Percentiles rank a stretch among this genome's conserved stretches.
Conservation (phyloP, 1,284 basidiomycete genomes). For the Cutaneotrichosporon arboriforme region DNA sequence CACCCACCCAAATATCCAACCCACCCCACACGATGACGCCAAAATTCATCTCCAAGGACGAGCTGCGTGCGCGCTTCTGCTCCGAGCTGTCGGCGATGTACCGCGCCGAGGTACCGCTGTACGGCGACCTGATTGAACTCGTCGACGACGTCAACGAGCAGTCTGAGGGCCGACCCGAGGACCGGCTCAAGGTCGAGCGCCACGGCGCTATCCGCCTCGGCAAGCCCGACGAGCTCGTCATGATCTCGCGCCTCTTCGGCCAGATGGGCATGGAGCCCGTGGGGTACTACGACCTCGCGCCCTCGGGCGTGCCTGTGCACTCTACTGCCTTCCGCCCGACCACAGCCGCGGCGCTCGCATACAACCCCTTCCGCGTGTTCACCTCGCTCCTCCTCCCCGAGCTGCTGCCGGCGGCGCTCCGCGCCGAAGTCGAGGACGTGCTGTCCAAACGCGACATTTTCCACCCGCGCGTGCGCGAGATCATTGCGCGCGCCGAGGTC, state of each 20-base stretch:
- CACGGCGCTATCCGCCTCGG: conserved; percentile 51
- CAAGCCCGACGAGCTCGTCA: conserved; percentile 41
- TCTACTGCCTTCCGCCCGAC: conserved; percentile 49
- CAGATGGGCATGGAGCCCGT: conserved; percentile 48
- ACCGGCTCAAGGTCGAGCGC: conserved; percentile 46
- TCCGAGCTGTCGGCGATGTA: conserved; percentile 46
- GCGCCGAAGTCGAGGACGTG: conserved; percentile 30
- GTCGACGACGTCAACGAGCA: conserved; percentile 44
- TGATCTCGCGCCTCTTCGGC: conserved; percentile 45
- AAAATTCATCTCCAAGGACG: conserved; percentile 22
- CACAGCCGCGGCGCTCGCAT: conserved; percentile 28
- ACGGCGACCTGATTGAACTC: conserved; percentile 47
- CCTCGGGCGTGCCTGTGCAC: conserved; percentile 48
- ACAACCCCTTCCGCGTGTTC: conserved; percentile 50
- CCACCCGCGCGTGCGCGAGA: conserved; percentile 29
- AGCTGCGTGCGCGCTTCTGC: conserved; percentile 44
- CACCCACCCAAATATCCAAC: neutral
- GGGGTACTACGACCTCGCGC: conserved; percentile 49
- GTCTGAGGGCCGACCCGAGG: conserved; percentile 12
- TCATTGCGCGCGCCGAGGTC: conserved; percentile 39
- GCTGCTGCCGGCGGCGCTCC: conserved; percentile 36
- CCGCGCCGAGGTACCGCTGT: conserved; percentile 47
- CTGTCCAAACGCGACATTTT: conserved; percentile 44
- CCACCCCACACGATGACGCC: neutral
- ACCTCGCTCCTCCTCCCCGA: conserved; percentile 46